Percentiles rank a stretch among this genome's conserved stretches.
These are phyloP conservation scores for Zizania palustris DNA, from an alignment of 202 grass and related monocot genomes.

Conservation along the genomic window DNA sequence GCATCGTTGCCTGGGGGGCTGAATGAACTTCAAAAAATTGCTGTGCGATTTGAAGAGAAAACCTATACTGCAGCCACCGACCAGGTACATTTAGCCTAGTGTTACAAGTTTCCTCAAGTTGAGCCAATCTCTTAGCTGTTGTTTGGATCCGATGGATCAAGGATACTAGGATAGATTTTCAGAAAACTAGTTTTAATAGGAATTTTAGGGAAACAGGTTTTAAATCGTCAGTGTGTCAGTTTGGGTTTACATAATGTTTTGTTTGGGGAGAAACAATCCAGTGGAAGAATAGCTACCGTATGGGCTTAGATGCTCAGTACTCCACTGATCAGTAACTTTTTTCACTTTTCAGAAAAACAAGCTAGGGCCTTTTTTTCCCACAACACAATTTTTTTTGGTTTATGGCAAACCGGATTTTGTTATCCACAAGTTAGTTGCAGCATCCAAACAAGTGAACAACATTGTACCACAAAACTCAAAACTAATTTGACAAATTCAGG, in stretches of 20 bases:
- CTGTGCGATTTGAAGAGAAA: slow-evolving; percentile 75
- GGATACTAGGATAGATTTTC: neutral
- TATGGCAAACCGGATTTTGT: too few relatives aligned
- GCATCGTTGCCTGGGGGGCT: slow-evolving; percentile 66
- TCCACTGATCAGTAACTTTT: too few relatives aligned
- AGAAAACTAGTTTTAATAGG: neutral
- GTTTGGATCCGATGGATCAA: too few relatives aligned
- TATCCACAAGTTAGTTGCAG: too few relatives aligned
- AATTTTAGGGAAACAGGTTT: neutral
- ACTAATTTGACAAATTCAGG: too few relatives aligned
- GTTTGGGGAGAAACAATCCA: neutral
- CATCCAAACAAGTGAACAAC: too few relatives aligned
- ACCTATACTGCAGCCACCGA: slow-evolving; percentile 67
- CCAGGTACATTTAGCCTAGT: slow-evolving; percentile 50
- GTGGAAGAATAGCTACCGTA: too few relatives aligned
- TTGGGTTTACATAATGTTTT: neutral
- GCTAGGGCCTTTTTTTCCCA: too few relatives aligned
- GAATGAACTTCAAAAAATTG: slow-evolving; percentile 72
- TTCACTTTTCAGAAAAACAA: too few relatives aligned
- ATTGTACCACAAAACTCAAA: too few relatives aligned
- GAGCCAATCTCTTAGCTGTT: neutral
- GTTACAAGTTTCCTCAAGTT: neutral
- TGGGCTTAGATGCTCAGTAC: too few relatives aligned
- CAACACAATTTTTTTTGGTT: too few relatives aligned
- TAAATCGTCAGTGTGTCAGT: neutral